phyloP scores from a whole-genome alignment of 225 moss, liverwort and hornwort species.

The Physcomitrellopsis africana region DNA sequence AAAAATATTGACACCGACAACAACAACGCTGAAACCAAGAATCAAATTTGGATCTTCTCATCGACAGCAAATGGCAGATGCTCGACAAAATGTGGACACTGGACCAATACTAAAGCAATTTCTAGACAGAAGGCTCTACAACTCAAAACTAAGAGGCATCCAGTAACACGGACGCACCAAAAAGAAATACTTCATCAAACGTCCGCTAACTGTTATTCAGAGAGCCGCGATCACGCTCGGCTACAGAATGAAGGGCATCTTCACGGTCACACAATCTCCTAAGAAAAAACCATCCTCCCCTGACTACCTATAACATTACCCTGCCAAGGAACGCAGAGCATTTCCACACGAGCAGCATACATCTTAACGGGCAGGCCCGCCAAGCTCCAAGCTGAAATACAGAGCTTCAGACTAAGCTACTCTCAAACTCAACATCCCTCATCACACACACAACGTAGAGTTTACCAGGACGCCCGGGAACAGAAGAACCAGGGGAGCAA shows the following conservation, averaged over 20 bases:
- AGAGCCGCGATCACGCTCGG: conserved; percentile 8
- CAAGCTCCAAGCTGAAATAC: not conserved
- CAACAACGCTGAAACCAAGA: not conserved
- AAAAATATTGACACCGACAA: not conserved
- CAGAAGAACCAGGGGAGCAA: conserved; percentile 9
- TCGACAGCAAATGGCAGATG: not conserved
- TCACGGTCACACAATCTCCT: not conserved
- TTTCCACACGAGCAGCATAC: conserved; percentile 13
- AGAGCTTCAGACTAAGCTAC: conserved; percentile 13
- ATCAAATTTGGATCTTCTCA: conserved; percentile 18
- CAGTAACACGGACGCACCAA: not conserved
- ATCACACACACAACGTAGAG: not conserved
- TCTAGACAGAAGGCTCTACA: not conserved
- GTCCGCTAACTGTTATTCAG: not conserved
- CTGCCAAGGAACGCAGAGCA: not conserved
- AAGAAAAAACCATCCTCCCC: no score
- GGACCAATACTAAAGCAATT: not conserved
- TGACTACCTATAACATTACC: not conserved
- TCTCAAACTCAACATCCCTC: not conserved
- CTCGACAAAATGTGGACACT: not conserved
- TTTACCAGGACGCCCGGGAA: not conserved
- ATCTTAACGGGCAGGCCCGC: not conserved
- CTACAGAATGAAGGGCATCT: not conserved
- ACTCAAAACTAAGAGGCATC: not conserved
- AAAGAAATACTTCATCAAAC: not conserved